Evolutionary conservation across 768 basidiomycete species (phyloP).

Genomic region (Russula dissimulans): DNA sequence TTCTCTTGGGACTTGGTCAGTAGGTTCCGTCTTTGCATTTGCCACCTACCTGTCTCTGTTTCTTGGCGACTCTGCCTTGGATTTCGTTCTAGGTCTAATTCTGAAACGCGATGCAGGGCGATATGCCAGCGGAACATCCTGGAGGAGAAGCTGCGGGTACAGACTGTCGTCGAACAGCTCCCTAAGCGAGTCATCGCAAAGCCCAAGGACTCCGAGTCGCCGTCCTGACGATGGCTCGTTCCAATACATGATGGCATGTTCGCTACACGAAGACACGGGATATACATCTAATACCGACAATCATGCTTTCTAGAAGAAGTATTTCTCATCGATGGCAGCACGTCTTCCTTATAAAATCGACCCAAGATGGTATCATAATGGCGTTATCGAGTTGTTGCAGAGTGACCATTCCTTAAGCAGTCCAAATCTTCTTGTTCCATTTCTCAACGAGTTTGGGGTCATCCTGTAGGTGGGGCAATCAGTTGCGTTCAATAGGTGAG

Average conservation of each 20-base stretch:
- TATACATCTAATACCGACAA: neutral
- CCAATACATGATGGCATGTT: constrained; percentile 9
- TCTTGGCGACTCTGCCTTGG: neutral
- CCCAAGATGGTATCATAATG: neutral
- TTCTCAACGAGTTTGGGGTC: constrained; percentile 68
- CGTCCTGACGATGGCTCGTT: neutral
- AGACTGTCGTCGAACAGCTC: constrained; percentile 50
- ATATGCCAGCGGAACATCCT: constrained; percentile 50
- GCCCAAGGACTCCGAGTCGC: constrained; percentile 25
- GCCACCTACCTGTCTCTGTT: neutral
- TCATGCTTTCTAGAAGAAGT: neutral
- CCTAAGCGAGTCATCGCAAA: constrained; percentile 44
- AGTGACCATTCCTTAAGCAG: constrained; percentile 28
- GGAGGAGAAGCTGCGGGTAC: constrained; percentile 45
- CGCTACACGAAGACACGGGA: constrained; percentile 3
- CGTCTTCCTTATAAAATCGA: neutral
- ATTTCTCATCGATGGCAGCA: neutral
- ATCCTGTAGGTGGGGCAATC: constrained; percentile 30
- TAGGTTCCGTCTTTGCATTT: constrained; percentile 2
- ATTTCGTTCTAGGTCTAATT: neutral
- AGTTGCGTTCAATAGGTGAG: neutral
- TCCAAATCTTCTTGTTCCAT: constrained; percentile 64
- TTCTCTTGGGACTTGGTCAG: constrained; percentile 63
- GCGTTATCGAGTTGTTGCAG: neutral
- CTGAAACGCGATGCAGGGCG: constrained; percentile 35